Conservation (phyloP, 2,329 filamentous ascomycete species). For the Nemania sp. region DNA sequence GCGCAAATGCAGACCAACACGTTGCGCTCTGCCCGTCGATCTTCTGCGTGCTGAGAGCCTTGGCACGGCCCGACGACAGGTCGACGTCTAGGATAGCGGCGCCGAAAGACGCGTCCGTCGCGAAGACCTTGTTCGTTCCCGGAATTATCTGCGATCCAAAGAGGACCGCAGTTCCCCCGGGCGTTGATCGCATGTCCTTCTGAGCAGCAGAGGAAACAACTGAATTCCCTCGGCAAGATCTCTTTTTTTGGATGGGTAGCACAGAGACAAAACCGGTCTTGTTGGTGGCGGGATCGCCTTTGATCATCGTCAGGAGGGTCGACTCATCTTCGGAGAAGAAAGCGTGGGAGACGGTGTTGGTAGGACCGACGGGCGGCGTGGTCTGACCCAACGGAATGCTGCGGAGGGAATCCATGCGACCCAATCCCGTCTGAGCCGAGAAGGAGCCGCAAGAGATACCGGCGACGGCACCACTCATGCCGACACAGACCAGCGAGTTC, state of each 20-base stretch:
- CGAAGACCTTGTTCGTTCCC: constrained; percentile 49
- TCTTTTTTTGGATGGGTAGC: constrained; percentile 34
- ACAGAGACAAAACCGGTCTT: constrained; percentile 57
- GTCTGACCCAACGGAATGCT: constrained; percentile 57
- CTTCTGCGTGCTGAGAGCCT: constrained; percentile 37
- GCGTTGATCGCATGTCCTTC: constrained; percentile 47
- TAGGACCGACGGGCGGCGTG: constrained; percentile 61
- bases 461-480: constrained; percentile 42
- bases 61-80: background rate
- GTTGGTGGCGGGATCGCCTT: constrained; percentile 59
- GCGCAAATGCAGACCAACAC: constrained; percentile 61
- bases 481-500: constrained; percentile 35
- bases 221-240: constrained; percentile 45
- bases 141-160: constrained; percentile 58
- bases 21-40: constrained; percentile 58
- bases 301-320: constrained; percentile 60
- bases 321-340: constrained; percentile 62
- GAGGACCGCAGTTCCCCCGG: constrained; percentile 59
- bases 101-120: constrained; percentile 64
- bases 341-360: constrained; percentile 63
- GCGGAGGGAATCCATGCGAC: constrained; percentile 50
- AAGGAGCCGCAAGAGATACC: constrained; percentile 38
- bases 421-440: constrained; percentile 9
- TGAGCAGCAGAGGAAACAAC: constrained; percentile 27
- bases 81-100: constrained; percentile 49